Conservation (phyloP, 2,329 filamentous ascomycete species). For the Neofusicoccum sp. region DNA sequence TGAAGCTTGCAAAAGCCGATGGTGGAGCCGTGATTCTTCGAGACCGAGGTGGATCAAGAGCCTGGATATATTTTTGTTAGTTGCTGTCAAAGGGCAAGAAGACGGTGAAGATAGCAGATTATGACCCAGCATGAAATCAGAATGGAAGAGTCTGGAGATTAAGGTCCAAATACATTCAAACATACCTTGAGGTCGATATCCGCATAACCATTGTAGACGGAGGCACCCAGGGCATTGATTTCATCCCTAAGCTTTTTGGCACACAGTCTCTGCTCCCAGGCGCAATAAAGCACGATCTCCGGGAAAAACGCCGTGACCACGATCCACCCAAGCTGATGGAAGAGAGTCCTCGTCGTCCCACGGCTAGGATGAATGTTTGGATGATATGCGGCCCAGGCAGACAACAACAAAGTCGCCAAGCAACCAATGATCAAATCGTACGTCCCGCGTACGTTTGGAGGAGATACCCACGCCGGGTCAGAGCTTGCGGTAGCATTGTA, state of each 20-base stretch:
- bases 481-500: neutral
- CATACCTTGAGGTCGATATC: neutral
- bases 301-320: constrained; percentile 23
- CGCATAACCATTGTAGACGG: neutral
- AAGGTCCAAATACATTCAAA: neutral
- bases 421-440: constrained; percentile 25
- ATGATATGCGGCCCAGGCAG: constrained; percentile 30
- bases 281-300: constrained; percentile 26
- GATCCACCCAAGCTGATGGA: constrained; percentile 24
- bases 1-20: too few relatives aligned
- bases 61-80: too few relatives aligned
- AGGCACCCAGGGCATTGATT: constrained; percentile 15
- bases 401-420: constrained; percentile 26
- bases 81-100: too few relatives aligned
- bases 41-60: too few relatives aligned
- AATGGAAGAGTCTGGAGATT: too few relatives aligned
- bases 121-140: neutral
- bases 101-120: too few relatives aligned
- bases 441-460: constrained; percentile 25
- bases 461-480: constrained; percentile 19
- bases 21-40: too few relatives aligned
- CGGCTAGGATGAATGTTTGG: constrained; percentile 23
- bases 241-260: constrained; percentile 15
- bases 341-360: neutral
- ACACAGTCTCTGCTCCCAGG: constrained; percentile 27